phyloP scores from a whole-genome alignment of 345 rosid genomes.

The Odontarrhena argentea region DNA sequence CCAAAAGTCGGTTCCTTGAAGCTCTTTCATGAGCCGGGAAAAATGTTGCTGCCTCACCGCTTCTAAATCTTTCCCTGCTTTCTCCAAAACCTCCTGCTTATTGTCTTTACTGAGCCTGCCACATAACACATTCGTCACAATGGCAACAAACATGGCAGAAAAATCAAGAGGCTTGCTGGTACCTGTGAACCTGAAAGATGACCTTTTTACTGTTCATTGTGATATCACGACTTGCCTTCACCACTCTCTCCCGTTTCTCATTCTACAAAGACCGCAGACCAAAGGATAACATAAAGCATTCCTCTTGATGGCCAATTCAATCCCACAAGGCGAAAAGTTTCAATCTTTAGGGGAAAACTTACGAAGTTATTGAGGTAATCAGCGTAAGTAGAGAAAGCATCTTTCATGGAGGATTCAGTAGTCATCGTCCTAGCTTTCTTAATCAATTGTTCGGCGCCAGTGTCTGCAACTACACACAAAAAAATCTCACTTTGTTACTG shows the following conservation, averaged over 20 bases:
- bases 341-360: constrained; percentile 15
- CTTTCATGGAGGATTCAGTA: constrained; percentile 58
- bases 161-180: constrained; percentile 9
- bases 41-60: constrained; percentile 62
- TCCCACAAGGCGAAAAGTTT: background rate
- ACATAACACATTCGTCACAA: constrained; percentile 12
- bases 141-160: constrained; percentile 13
- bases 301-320: background rate
- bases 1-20: constrained; percentile 91
- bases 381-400: constrained; percentile 56
- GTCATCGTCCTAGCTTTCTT: constrained; percentile 54
- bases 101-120: constrained; percentile 69
- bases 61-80: constrained; percentile 83
- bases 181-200: constrained; percentile 98
- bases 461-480: constrained; percentile 42
- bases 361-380: constrained; percentile 72
- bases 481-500: constrained; percentile 15
- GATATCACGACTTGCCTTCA: constrained; percentile 94
- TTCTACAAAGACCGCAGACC: constrained; percentile 49
- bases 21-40: constrained; percentile 70
- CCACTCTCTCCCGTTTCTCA: constrained; percentile 90
- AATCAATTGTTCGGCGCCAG: constrained; percentile 42
- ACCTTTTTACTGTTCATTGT: constrained; percentile 94
- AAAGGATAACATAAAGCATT: background rate
- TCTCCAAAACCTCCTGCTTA: constrained; percentile 69